Evolutionary conservation across 805 yeast genomes (phyloP), one percentile per base, ranked within the genome.

Genomic region (Sugiyamaella floridensis): DNA sequence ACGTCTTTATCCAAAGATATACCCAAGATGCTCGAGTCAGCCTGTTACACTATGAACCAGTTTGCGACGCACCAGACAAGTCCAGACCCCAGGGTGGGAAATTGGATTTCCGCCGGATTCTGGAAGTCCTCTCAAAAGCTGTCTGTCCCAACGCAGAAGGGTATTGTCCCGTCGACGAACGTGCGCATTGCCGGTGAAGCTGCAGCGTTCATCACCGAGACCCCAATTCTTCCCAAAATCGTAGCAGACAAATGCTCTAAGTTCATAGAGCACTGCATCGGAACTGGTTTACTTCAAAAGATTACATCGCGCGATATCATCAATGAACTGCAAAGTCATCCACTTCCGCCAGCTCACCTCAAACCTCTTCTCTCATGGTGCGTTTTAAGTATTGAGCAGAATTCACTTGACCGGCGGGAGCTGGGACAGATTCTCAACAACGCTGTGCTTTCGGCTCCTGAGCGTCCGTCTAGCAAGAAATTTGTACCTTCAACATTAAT

Each of bases 11-110:
- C 40, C 18, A 20, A 40, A 8, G 34, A 47, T 12, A 19, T 12
- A n/a, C 19, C 14, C 42, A 40, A 45, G 20, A 49, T 43, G 14
- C 46, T 41, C 12, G 54, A 57, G 3, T 52, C 53, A 1, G 70
- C 70, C 1, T 44, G 53, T 14, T 61, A 58, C 45, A 60, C 62
- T 15, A 62, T 63, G 63, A 53, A 61, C 9, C 58, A 67, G 15
- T 71, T 70, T 49, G 55, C 60, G 37, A 59, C 67, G 54, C 64
- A 63, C 12, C 40, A 47, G 9, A 66, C 73, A 1, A 64, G 72
- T 2, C 75, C 75, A 2, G 74, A 71, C 48, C 52, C 60, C 1
- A 37, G 54, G 11, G 66, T 71, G 6, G 75, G 74, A 2, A 58
- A 59, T 18, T 60, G 59, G 49, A 58, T 71, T 16, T 60, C 65